phyloP scores from a whole-genome alignment of 2,329 filamentous ascomycete species.

The Ceratocystis colombiana region DNA sequence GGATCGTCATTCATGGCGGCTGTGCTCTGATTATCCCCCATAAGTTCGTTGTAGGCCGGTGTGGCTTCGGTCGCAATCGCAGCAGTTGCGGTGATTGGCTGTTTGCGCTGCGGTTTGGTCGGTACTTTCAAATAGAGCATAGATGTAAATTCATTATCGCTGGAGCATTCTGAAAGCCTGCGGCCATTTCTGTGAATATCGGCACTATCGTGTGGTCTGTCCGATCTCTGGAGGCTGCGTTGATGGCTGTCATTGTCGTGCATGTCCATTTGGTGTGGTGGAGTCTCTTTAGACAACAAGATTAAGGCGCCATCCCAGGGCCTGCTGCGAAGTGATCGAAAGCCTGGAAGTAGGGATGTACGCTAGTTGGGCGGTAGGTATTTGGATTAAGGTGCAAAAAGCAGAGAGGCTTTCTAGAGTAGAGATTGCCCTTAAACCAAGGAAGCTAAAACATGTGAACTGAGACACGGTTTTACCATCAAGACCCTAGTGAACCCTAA shows the following conservation, averaged over 20 bases:
- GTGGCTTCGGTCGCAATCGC: neutral
- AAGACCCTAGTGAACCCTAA: too few species aligned
- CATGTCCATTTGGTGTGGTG: constrained; percentile 3
- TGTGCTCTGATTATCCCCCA: neutral
- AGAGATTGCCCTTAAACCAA: neutral
- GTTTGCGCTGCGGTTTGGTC: neutral
- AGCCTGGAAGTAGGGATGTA: neutral
- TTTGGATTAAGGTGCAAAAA: neutral
- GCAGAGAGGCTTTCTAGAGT: neutral
- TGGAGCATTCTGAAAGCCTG: neutral
- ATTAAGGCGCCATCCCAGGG: constrained; percentile 1
- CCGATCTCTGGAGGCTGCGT: constrained; percentile 16
- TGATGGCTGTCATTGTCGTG: constrained; percentile 1
- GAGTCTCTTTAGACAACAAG: constrained; percentile 1
- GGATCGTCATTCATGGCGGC: neutral
- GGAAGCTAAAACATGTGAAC: constrained; percentile 7
- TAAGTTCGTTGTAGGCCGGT: neutral
- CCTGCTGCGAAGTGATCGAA: neutral
- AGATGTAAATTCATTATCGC: neutral
- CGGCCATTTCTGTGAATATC: constrained; percentile 9
- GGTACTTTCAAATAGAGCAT: neutral
- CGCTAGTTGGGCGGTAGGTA: neutral
- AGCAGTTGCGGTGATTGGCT: too few species aligned
- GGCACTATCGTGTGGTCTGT: neutral
- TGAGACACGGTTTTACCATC: neutral